Evolutionary conservation across 306 rosid species (phyloP).

Genomic region (Senna tora): DNA sequence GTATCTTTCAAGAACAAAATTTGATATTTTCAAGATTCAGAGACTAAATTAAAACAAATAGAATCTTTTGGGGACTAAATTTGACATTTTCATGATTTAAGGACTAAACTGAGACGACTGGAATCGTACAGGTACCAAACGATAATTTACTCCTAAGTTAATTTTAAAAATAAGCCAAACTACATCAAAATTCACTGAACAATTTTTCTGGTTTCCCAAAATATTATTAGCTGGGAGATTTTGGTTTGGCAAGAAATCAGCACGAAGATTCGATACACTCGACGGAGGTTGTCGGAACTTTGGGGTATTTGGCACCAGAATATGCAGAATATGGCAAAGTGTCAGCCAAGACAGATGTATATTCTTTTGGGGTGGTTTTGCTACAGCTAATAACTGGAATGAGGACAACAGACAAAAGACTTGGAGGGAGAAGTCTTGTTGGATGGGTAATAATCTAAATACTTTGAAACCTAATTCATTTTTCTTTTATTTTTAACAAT

Average conservation of each 20-base stretch:
- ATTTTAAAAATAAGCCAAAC: slow-evolving; percentile 2
- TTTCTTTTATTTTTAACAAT: background rate
- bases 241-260: slow-evolving; percentile 80
- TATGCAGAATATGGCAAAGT: slow-evolving; percentile 83
- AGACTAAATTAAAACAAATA: too few species aligned
- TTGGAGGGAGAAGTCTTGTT: slow-evolving; percentile 81
- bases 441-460: slow-evolving; percentile 73
- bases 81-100: too few species aligned
- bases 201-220: slow-evolving; percentile 21
- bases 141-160: too few species aligned
- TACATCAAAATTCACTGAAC: slow-evolving; percentile 32
- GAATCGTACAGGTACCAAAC: too few species aligned
- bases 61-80: too few species aligned
- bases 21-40: too few species aligned
- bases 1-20: too few species aligned
- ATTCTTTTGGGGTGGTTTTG: slow-evolving; percentile 84
- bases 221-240: slow-evolving; percentile 74
- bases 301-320: slow-evolving; percentile 94
- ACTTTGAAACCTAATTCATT: slow-evolving; percentile 5
- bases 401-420: slow-evolving; percentile 73
- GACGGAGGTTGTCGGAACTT: slow-evolving; percentile 72
- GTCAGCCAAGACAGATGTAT: slow-evolving; percentile 85
- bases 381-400: slow-evolving; percentile 83
- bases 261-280: slow-evolving; percentile 53
- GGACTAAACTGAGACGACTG: too few species aligned